phyloP scores from a whole-genome alignment of 192 early-diverging fungal genomes.

The Coemansia erecta region DNA sequence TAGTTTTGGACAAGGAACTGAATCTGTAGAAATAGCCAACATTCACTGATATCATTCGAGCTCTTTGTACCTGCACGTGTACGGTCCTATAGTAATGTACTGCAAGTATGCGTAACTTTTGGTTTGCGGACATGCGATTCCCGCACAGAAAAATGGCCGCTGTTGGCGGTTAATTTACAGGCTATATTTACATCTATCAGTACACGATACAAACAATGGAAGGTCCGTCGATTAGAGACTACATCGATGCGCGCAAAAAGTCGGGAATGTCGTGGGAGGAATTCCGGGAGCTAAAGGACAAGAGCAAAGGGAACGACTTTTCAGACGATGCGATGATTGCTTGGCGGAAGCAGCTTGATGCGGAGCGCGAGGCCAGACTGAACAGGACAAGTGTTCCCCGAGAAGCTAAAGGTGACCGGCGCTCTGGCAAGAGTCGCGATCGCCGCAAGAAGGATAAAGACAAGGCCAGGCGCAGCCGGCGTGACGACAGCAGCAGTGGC shows the following conservation, averaged over 20 bases:
- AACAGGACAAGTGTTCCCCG: conserved; percentile 1
- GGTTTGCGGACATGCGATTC: not conserved
- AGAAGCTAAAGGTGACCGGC: not conserved
- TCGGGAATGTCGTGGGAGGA: conserved; percentile 49
- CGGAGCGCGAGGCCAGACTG: conserved; percentile 41
- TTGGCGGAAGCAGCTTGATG: conserved; percentile 48
- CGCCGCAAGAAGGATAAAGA: not conserved
- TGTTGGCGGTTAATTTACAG: no score
- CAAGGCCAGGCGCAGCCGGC: not conserved
- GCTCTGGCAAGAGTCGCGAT: not conserved
- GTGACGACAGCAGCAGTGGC: not conserved
- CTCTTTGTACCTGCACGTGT: no score
- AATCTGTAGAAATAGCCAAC: no score
- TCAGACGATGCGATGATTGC: conserved; percentile 41
- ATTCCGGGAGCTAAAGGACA: conserved; percentile 43
- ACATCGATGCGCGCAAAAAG: conserved; percentile 49
- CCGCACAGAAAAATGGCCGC: no score
- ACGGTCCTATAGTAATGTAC: no score
- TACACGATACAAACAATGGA: conserved; percentile 16
- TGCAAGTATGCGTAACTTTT: no score
- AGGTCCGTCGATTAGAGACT: conserved; percentile 40
- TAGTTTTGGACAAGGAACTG: no score
- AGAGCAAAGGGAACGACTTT: conserved; percentile 29
- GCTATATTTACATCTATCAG: not conserved
- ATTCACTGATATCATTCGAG: no score